A percentile compares a stretch with the other conserved stretches of the same genome.
Evolutionary conservation across 768 basidiomycete genomes (phyloP).

Genomic region (Dioszegia crocea): DNA sequence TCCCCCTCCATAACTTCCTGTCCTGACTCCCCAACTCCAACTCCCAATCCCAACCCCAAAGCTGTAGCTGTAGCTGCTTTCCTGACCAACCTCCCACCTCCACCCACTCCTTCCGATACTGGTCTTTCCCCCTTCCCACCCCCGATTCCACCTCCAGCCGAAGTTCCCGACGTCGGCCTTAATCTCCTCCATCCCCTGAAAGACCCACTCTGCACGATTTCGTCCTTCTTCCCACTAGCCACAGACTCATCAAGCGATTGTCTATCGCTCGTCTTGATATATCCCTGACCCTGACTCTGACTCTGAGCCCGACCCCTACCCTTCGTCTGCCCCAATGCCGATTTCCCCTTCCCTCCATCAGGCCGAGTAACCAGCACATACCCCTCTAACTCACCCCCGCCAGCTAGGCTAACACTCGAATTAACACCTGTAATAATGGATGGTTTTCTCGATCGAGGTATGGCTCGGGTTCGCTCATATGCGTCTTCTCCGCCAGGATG

Average conservation of each 20-base stretch:
- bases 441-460: neutral
- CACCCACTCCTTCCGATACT: neutral
- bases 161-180: neutral
- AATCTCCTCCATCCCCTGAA: constrained; percentile 1
- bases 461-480: neutral
- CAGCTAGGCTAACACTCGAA: no score
- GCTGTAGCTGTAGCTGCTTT: no score
- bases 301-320: no score
- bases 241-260: neutral
- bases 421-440: neutral
- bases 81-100: no score
- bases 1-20: no score
- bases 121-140: neutral
- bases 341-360: no score
- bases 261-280: neutral
- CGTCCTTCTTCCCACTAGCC: neutral
- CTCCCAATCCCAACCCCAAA: no score
- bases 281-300: neutral
- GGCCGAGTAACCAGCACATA: no score
- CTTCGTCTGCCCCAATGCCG: no score
- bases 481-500: neutral
- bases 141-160: no score
- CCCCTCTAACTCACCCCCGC: no score
- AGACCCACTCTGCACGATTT: neutral
- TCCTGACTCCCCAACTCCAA: no score